Base-by-base conservation (phyloP, 2,329 filamentous ascomycete species). In the Colletotrichum tamarilloi region DNA sequence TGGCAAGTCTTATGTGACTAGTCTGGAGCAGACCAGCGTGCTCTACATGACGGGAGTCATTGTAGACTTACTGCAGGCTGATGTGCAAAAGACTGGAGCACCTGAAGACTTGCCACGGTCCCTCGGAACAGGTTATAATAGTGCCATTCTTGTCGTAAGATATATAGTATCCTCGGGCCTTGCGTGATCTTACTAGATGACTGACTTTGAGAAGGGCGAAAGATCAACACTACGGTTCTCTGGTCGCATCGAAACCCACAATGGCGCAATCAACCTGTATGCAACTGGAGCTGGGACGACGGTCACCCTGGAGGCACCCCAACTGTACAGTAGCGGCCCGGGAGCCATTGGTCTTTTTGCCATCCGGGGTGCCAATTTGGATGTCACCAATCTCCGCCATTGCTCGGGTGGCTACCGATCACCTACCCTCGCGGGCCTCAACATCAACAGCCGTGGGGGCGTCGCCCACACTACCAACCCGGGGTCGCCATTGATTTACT, bases 331-430 rank as follows among this genome's bases (percentile, higher is more conserved):
- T 22, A 67, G 55, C 49, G 66, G 66, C 4, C 57, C 66, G 5
- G 66, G 66, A 16, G 56, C 66, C n/a, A 32, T 63, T 30, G 57
- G 66, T 1, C 52, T 65, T 9, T 49, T 38, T 32, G 49, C 60
- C 4, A 24, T 62, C 65, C 42, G 26, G 38, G 65, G 24, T 6
- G 56, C 65, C 24, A 35, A 5, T 14, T 38, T 62, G 1, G 49
- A 35, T 22, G 42, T 58, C 5, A 66, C 35, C 19, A 32, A 53
- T 22, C n/a, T 69, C 19, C 52, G 67, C 11, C 67, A 69, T 35
- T 69, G 62, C 14, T 62, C 66, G 12, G 67, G 67, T 3, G 67
- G 60, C 4, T 69, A 58, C 32, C 53, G 67, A 11, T 69, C 62
- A 8, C 60, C 67, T 8, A 58, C 35, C 12, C 62, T 69, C n/a